phyloP scores from a whole-genome alignment of 768 basidiomycete genomes.

The Tylopilus felleus region DNA sequence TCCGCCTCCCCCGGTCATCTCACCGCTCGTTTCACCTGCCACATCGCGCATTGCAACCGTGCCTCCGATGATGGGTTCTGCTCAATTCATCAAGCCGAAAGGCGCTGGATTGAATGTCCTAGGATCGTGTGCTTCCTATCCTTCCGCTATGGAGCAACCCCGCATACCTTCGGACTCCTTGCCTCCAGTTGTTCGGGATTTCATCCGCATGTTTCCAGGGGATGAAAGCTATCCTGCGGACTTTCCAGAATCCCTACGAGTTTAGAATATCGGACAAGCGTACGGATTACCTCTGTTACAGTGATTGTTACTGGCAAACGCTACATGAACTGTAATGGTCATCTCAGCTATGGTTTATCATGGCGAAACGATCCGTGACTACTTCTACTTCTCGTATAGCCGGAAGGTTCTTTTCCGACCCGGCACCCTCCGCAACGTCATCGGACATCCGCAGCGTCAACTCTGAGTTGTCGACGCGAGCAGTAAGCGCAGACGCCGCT shows the following conservation, averaged over 20 bases:
- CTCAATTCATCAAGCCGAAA: constrained; percentile 8
- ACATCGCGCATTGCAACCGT: constrained; percentile 12
- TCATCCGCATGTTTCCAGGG: constrained; percentile 32
- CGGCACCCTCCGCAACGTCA: constrained; percentile 10
- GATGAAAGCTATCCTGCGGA: constrained; percentile 35
- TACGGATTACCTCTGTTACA: background rate
- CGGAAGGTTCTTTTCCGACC: constrained; percentile 18
- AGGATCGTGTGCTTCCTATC: background rate
- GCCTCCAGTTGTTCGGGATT: constrained; percentile 30
- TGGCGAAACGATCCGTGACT: constrained; percentile 3
- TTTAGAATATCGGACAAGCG: constrained; percentile 1
- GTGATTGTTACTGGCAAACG: background rate
- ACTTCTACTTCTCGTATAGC: constrained; percentile 17
- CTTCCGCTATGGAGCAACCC: background rate
- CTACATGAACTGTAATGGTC: background rate
- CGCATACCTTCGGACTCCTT: constrained; percentile 12
- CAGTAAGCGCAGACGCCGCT: constrained; percentile 15
- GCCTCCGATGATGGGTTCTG: background rate
- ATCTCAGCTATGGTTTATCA: constrained; percentile 1
- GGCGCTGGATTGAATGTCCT: constrained; percentile 5
- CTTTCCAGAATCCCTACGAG: constrained; percentile 31
- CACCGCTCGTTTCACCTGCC: constrained; percentile 28
- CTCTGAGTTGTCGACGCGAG: constrained; percentile 22
- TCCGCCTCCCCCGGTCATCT: constrained; percentile 15
- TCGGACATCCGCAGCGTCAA: constrained; percentile 23